A percentile compares a stretch with the other conserved stretches of the same genome.
Evolutionary conservation across 2,329 filamentous ascomycete species (phyloP).

Genomic region (Xylariaceae sp.): DNA sequence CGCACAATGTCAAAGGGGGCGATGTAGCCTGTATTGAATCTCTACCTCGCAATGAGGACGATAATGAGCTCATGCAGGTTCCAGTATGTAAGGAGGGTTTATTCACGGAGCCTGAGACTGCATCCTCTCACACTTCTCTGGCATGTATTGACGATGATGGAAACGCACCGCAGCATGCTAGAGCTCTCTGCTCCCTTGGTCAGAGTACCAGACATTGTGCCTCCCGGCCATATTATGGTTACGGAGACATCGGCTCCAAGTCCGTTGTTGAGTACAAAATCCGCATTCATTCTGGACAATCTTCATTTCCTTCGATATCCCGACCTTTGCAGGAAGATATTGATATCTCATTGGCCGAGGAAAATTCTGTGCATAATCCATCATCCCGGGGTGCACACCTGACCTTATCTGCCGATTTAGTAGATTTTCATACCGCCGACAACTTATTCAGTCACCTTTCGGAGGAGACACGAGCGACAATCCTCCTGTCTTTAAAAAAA

Average conservation of each 20-base stretch:
- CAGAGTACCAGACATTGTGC: constrained; percentile 40
- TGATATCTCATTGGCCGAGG: constrained; percentile 45
- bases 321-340: constrained; percentile 41
- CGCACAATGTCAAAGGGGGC: constrained; percentile 34
- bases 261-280: constrained; percentile 42
- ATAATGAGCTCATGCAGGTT: constrained; percentile 39
- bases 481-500: constrained; percentile 41
- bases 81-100: constrained; percentile 22
- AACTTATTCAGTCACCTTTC: constrained; percentile 31
- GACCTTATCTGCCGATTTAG: constrained; percentile 34
- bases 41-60: constrained; percentile 50
- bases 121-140: constrained; percentile 36
- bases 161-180: constrained; percentile 37
- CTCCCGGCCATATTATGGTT: constrained; percentile 40
- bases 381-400: constrained; percentile 31
- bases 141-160: constrained; percentile 46
- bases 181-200: constrained; percentile 42
- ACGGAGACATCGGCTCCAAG: constrained; percentile 49
- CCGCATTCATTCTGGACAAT: constrained; percentile 40
- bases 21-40: constrained; percentile 44
- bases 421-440: constrained; percentile 15
- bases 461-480: constrained; percentile 33
- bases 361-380: constrained; percentile 21
- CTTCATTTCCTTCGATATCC: constrained; percentile 41
- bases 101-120: constrained; percentile 34